These are phyloP conservation scores for Fusarium transvaalense DNA, from an alignment of 2,329 filamentous ascomycete species.

Conservation along the genomic window DNA sequence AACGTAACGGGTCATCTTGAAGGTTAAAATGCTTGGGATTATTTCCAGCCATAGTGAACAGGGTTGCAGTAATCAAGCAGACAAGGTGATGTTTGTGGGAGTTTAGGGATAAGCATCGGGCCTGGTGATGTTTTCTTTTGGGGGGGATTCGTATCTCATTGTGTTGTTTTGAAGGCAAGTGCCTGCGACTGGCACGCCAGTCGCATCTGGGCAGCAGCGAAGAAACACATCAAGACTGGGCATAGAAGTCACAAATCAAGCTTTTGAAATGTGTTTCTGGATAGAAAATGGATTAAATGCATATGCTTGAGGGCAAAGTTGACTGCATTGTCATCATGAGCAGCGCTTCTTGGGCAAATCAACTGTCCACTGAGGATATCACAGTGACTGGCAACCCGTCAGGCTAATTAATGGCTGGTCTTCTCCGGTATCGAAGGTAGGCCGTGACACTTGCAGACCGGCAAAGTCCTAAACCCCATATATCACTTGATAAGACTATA, in stretches of 20 bases:
- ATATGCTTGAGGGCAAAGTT: not conserved
- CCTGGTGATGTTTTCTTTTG: not conserved
- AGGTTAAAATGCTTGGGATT: conserved; percentile 58
- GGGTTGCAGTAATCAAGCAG: not conserved
- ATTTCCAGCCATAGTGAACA: conserved; percentile 51
- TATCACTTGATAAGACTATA: not conserved
- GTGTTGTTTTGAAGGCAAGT: not conserved
- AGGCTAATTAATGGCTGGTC: not conserved
- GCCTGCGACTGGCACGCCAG: conserved; percentile 22
- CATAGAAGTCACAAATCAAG: not conserved
- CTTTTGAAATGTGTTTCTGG: not conserved
- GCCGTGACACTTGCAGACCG: not conserved
- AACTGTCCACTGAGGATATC: not conserved
- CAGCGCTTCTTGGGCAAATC: not conserved
- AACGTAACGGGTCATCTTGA: conserved; percentile 54
- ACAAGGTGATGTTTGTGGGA: not conserved
- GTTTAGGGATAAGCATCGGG: not conserved
- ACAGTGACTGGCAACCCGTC: not conserved
- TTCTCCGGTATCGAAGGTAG: not conserved
- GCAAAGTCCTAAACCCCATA: not conserved
- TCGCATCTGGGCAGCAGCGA: not conserved
- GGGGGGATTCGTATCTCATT: not conserved
- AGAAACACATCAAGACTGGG: not conserved
- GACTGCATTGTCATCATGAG: not conserved
- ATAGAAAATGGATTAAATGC: not conserved